Base-by-base conservation (phyloP, 176 grass and related monocot genomes). In the Aegilops umbellulata region DNA sequence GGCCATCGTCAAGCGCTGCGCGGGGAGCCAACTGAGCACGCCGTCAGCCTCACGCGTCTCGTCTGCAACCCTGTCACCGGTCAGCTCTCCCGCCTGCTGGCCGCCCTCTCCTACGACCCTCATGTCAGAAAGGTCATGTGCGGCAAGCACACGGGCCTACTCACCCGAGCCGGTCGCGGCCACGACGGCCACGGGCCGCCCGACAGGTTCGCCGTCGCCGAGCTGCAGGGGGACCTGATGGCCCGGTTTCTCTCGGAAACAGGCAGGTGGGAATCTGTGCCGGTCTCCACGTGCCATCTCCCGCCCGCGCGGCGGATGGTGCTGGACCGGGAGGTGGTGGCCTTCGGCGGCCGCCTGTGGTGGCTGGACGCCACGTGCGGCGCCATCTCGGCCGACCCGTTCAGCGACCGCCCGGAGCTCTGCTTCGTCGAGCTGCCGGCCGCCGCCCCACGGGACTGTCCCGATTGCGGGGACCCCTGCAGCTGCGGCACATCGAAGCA, bases 341-440 rank as follows among this genome's bases (percentile, higher is more conserved):
- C 78, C 23, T 87, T 76, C 61, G 46, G 29, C 68, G 68, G 34
- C 10, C 68, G 68, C 22, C 68, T 70, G 10, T 70, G 68, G 68
- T 70, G 68, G 34, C 34, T 70, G 8, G 68, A 70, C 68, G 20
- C 38, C 19, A 41, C 68, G 34, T 70, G 35, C 22, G 68, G 68
- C 34, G 34, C 68, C 2, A 13, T 71, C 35, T 71, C 68, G 4
- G 68, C 22, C 20, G 68, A 71, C 68, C 68, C 68, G 0, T 71
- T 71, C 68, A 41, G 20, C 3, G 22, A 23, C 67, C 32, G 19
- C 5, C 86, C 86, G 60, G 86, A 87, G 20, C 86, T 76, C 44
- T 32, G 61, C 69, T 76, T 82, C 34, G 14, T 77, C 47, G 49
- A 77, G 74, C 74, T 77, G 17, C 67, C 57, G 20, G 62, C 74